phyloP scores from a whole-genome alignment of 2,329 filamentous ascomycete species.

The Fusarium sp. region DNA sequence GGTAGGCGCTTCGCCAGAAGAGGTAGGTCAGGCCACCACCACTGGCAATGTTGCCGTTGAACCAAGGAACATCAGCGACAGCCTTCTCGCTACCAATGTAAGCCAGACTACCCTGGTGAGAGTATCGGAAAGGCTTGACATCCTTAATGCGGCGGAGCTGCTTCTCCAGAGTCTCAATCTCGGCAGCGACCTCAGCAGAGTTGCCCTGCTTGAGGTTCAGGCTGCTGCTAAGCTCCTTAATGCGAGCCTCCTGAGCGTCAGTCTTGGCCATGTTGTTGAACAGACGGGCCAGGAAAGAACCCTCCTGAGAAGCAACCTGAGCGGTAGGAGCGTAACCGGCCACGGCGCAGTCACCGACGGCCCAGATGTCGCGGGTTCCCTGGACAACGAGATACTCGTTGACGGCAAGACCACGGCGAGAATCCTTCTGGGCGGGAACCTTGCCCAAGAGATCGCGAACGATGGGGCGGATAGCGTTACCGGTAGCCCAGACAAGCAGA shows the following conservation, averaged over 20 bases:
- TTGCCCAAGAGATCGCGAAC: constrained; percentile 92
- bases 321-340: constrained; percentile 98
- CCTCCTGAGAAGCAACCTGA: constrained; percentile 96
- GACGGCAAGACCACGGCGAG: constrained; percentile 92
- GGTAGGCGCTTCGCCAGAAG: constrained; percentile 98
- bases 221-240: constrained; percentile 76
- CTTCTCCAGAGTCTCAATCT: constrained; percentile 91
- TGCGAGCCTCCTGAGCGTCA: constrained; percentile 82
- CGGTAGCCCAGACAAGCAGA: constrained; percentile 97
- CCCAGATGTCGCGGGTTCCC: constrained; percentile 97
- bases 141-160: constrained; percentile 91
- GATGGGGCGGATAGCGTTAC: constrained; percentile 91
- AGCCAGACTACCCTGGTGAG: constrained; percentile 94
- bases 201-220: constrained; percentile 75
- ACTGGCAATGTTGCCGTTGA: constrained; percentile 95
- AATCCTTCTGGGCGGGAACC: constrained; percentile 95
- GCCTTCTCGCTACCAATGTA: constrained; percentile 99
- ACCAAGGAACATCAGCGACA: constrained; percentile 96
- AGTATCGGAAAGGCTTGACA: constrained; percentile 98
- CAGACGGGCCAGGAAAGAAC: constrained; percentile 91
- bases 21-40: constrained; percentile 96
- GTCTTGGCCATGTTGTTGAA: constrained; percentile 99
- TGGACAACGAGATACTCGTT: constrained; percentile 99
- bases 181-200: constrained; percentile 75
- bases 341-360: constrained; percentile 95